Conservation (phyloP, 768 basidiomycete species). For the Macrolepiota dolichaula region DNA sequence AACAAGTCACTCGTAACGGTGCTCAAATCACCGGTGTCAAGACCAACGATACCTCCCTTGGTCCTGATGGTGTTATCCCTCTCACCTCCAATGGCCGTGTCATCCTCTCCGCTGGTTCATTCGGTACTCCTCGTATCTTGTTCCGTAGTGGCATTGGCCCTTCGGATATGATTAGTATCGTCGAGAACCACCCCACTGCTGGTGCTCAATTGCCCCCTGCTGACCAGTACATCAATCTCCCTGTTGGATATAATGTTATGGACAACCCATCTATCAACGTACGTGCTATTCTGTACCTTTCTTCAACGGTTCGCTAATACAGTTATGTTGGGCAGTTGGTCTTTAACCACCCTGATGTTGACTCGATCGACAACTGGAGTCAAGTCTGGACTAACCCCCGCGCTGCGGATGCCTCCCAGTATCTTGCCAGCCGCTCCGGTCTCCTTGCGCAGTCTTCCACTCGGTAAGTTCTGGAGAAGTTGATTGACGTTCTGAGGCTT, state of each 20-base stretch:
- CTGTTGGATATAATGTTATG: constrained; percentile 48
- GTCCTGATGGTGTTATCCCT: constrained; percentile 52
- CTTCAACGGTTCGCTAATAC: no score
- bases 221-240: constrained; percentile 53
- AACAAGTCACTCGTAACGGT: constrained; percentile 55
- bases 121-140: constrained; percentile 53
- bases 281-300: constrained; percentile 13
- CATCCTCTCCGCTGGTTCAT: constrained; percentile 55
- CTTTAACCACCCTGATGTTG: constrained; percentile 60
- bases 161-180: constrained; percentile 50
- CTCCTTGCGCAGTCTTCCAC: constrained; percentile 57
- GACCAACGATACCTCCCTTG: constrained; percentile 56
- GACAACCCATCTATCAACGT: constrained; percentile 67
- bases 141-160: constrained; percentile 65
- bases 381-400: constrained; percentile 52
- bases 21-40: constrained; percentile 53
- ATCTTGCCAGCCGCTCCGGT: constrained; percentile 47
- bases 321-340: constrained; percentile 36
- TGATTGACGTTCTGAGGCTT: neutral
- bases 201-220: constrained; percentile 45
- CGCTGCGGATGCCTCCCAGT: constrained; percentile 53
- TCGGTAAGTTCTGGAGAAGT: constrained; percentile 27
- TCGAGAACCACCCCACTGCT: constrained; percentile 42
- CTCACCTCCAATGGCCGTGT: constrained; percentile 56
- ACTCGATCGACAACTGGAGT: constrained; percentile 68